Evolutionary conservation across 345 rosid species (phyloP), one percentile per base, ranked within the genome.

Genomic region (Capsella bursapastoris): DNA sequence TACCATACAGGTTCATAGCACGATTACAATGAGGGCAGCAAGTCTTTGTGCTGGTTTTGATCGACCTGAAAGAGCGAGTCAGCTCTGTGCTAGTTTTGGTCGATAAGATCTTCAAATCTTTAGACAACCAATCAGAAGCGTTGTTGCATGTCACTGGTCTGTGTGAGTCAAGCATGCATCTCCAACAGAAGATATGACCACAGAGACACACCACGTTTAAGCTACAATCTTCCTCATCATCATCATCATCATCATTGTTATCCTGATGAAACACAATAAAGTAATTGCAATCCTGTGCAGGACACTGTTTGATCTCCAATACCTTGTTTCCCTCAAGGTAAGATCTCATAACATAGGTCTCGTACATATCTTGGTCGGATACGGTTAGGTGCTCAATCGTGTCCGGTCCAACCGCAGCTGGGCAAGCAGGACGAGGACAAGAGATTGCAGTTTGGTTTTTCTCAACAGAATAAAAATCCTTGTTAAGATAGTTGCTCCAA

Each of bases 141-240:
- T 70, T 76, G 71, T 76, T 76, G 45, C 80, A 76, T 0, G 75
- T 76, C 66, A 76, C 71, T 4, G 75, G 75, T 56, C n/a, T 64
- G 32, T 76, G 80, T 12, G 80, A 64, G 38, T 76, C 80, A 38
- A 47, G 51, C 6, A 16, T 50, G 16, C 80, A 76, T 37, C 65
- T 56, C 66, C 75, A 70, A 4, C 80, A 76, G 10, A 76, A 76
- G 35, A 37, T 56, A 12, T 70, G 37, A 29, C 75, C 66, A 31
- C 80, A 76, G 5, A 64, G 35, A 63, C 80, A 76, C 52, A 76
- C 71, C 15, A 76, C 75, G n/a, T 41, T 49, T 7, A 67, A 28
- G 18, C 51, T 16, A 28, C 3, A 18, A 64, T 47, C 70, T 3
- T 59, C 47, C 0, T 16, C 73, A 25, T 8, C 53, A 44, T 67